Conservation (phyloP, 2,329 filamentous ascomycete species). For the Plectosphaerella plurivora region DNA sequence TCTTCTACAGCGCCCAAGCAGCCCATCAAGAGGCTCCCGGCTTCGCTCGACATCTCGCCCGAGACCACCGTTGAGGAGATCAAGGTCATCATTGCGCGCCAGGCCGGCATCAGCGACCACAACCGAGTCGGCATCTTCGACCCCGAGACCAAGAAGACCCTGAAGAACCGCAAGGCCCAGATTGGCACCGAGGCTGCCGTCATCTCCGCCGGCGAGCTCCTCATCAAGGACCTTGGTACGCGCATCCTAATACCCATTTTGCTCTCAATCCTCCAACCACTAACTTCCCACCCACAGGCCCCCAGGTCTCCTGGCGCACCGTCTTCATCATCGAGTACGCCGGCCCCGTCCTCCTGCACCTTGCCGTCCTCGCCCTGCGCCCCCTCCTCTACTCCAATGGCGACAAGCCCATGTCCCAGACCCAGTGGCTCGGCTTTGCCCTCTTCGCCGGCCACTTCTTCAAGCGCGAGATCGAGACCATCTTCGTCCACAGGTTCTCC, state of each 20-base stretch:
- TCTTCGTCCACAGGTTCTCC: slow-evolving; percentile 94
- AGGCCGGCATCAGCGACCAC: slow-evolving; percentile 46
- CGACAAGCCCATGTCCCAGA: slow-evolving; percentile 50
- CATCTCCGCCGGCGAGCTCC: slow-evolving; percentile 51
- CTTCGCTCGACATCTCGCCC: slow-evolving; percentile 40
- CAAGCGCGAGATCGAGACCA: slow-evolving; percentile 92
- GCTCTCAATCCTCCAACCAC: neutral
- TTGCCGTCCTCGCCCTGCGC: slow-evolving; percentile 65
- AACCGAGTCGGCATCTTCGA: slow-evolving; percentile 62
- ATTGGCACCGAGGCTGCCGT: slow-evolving; percentile 45
- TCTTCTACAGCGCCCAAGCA: slow-evolving; percentile 36
- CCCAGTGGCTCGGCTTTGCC: slow-evolving; percentile 69
- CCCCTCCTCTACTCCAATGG: slow-evolving; percentile 52
- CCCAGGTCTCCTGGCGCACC: slow-evolving; percentile 86
- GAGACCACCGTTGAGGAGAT: slow-evolving; percentile 56
- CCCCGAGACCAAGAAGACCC: slow-evolving; percentile 54
- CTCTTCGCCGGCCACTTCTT: slow-evolving; percentile 81
- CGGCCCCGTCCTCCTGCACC: slow-evolving; percentile 85
- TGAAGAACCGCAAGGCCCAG: slow-evolving; percentile 57
- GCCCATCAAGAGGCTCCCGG: slow-evolving; percentile 50
- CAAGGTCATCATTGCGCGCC: slow-evolving; percentile 50
- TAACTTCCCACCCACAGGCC: slow-evolving; percentile 47
- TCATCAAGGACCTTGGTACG: slow-evolving; percentile 91
- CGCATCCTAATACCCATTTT: slow-evolving; percentile 2
- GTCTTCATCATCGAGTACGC: slow-evolving; percentile 96